These are phyloP conservation scores for Peronospora belbahrii DNA, from an alignment of 352 stramenopile genomes.

Conservation along the genomic window DNA sequence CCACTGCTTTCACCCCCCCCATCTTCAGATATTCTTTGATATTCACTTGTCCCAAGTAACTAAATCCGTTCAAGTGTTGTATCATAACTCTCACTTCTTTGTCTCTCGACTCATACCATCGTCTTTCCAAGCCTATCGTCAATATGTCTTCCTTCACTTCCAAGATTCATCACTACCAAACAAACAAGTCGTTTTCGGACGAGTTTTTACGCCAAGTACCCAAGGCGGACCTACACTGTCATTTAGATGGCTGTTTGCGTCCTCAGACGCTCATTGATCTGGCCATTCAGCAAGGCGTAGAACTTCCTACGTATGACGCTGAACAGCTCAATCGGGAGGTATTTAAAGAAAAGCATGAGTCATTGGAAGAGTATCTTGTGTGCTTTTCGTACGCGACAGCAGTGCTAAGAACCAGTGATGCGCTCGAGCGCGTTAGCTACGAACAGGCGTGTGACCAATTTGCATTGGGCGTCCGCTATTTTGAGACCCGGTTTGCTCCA, in stretches of 20 bases:
- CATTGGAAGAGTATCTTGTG: slow-evolving; percentile 75
- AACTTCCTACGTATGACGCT: slow-evolving; percentile 71
- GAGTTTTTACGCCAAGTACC: slow-evolving; percentile 64
- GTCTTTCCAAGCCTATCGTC: too few relatives aligned
- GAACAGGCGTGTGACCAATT: slow-evolving; percentile 81
- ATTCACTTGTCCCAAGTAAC: background rate
- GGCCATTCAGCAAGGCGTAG: slow-evolving; percentile 55
- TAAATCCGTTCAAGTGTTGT: background rate
- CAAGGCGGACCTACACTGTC: slow-evolving; percentile 84
- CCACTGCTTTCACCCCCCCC: too few relatives aligned
- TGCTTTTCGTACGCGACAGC: slow-evolving; percentile 75
- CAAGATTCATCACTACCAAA: slow-evolving; percentile 3
- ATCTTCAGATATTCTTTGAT: too few relatives aligned
- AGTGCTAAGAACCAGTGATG: slow-evolving; percentile 47
- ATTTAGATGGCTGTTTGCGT: slow-evolving; percentile 79
- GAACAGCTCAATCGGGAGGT: slow-evolving; percentile 45
- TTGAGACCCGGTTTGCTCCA: slow-evolving; percentile 82
- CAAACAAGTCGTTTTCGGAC: slow-evolving; percentile 52
- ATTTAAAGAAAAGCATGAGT: slow-evolving; percentile 80
- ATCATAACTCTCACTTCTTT: too few relatives aligned
- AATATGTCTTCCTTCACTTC: too few relatives aligned
- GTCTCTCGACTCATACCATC: too few relatives aligned
- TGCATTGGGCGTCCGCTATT: slow-evolving; percentile 70
- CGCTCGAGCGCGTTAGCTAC: slow-evolving; percentile 80
- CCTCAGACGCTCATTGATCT: slow-evolving; percentile 80